A percentile compares a stretch with the other conserved stretches of the same genome.
Evolutionary conservation across 2,329 filamentous ascomycete species (phyloP).

Genomic region (Nemania sp.): DNA sequence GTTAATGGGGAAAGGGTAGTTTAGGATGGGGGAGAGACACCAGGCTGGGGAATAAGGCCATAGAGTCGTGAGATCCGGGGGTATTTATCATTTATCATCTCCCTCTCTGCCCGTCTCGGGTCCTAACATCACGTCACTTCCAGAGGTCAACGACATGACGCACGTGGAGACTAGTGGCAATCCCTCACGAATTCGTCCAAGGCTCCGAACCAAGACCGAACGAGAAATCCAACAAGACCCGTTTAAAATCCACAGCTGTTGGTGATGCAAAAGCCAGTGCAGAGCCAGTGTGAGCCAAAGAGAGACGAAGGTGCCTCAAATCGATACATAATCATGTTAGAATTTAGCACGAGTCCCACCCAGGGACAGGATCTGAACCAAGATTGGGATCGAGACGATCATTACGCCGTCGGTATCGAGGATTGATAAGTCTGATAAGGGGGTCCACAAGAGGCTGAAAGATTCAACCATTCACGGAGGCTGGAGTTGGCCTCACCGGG

Average conservation of each 20-base stretch:
- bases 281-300: conserved; percentile 15
- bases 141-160: conserved; percentile 14
- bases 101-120: background rate
- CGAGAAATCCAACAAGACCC: conserved; percentile 22
- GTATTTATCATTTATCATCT: conserved; percentile 32
- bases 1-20: conserved; percentile 11
- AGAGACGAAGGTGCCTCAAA: background rate
- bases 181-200: conserved; percentile 27
- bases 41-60: conserved; percentile 7
- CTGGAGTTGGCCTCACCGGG: background rate
- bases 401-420: conserved; percentile 26
- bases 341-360: conserved; percentile 2
- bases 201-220: conserved; percentile 32
- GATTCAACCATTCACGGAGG: conserved; percentile 12
- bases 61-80: conserved; percentile 10
- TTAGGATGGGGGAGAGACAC: conserved; percentile 12
- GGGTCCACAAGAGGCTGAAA: conserved; percentile 38
- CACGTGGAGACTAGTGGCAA: conserved; percentile 25
- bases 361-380: conserved; percentile 16
- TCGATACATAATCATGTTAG: conserved; percentile 1
- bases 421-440: conserved; percentile 28
- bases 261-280: conserved; percentile 15
- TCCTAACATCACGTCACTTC: background rate
- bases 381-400: conserved; percentile 24
- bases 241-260: conserved; percentile 31